A percentile compares a stretch with the other conserved stretches of the same genome.
Conservation (phyloP, 169 alveolate genomes). For the Amoebophrya sp. region DNA sequence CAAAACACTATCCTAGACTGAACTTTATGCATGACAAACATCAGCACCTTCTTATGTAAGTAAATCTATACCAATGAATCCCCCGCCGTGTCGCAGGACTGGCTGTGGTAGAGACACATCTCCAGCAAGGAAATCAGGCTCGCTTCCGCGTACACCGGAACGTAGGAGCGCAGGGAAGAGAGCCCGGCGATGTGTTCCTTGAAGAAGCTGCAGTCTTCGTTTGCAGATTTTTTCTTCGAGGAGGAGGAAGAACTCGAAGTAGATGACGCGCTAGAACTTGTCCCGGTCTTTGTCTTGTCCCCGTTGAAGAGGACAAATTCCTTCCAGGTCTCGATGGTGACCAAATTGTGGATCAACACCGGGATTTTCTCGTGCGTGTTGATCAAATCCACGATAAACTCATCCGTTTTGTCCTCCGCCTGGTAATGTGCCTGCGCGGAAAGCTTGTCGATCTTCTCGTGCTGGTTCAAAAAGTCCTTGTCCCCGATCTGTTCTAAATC, state of each 20-base stretch:
- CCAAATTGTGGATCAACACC: not conserved
- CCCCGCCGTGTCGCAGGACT: constrained; percentile 30
- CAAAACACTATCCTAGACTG: no score
- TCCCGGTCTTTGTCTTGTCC: no score
- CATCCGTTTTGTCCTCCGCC: constrained; percentile 31
- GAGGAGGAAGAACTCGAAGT: no score
- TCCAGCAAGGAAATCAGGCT: not conserved
- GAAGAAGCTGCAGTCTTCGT: no score
- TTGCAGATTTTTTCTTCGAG: no score
- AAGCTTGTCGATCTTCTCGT: constrained; percentile 21
- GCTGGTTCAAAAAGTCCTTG: not conserved
- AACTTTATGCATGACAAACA: no score
- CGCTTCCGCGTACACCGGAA: constrained; percentile 26
- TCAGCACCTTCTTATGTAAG: no score
- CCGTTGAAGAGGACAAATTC: no score
- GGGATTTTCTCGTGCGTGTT: not conserved
- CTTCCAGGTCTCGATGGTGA: not conserved
- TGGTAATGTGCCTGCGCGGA: constrained; percentile 22
- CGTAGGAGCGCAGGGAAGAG: constrained; percentile 6
- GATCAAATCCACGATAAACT: constrained; percentile 10
- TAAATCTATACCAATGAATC: no score
- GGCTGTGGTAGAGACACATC: constrained; percentile 13
- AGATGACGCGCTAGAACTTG: no score
- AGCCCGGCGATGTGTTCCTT: constrained; percentile 12
- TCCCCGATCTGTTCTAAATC: constrained; percentile 17